Evolutionary conservation across 352 stramenopile genomes (phyloP), one percentile per base, ranked within the genome.

Genomic region (Pythium biforme): DNA sequence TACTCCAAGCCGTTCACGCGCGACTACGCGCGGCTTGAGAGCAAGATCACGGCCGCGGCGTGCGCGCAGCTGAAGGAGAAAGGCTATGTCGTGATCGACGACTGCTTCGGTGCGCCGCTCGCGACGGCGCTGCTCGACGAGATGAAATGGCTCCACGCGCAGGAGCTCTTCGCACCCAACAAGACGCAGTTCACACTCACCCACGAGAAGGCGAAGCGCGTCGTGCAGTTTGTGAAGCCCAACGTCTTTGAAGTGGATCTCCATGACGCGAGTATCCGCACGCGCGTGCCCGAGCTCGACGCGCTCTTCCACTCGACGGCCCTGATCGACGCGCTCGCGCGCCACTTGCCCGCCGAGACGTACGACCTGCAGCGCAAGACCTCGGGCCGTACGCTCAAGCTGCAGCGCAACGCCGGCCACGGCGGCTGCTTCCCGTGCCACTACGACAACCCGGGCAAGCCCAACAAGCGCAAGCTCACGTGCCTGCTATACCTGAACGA

Each of bases 241-340:
- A 71, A 92, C 65, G 92, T 95, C 61, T 95, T 75, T 37, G 86
- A 95, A 51, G 77, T 88, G 26, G 86, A 95, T 66, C 62, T 95
- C 33, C 83, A 93, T 59, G 84, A 92, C 60, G 77, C 72, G 1
- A 55, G 47, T 7, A 61, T 90, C 49, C 73, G 83, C 11, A 52
- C 55, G 9, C 81, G 81, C 49, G 79, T 90, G 31, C 79, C 76
- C 2, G 77, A 89, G 62, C 75, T 89, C 6, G 79, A 88, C 41
- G 79, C 77, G 20, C 67, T 89, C 10, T 88, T 88, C 68, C 72
- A 83, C 58, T 83, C 83, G 54, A 86, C 72, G 29, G 75, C 75
- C 43, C 59, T 89, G 23, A 64, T 88, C 20, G 62, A 81, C 20
- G 68, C 74, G 3, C 70, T 91, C 12, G 71, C 75, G 40, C 66